phyloP scores from a whole-genome alignment of 2,329 filamentous ascomycete species.

The Paecilomyces formosus region DNA sequence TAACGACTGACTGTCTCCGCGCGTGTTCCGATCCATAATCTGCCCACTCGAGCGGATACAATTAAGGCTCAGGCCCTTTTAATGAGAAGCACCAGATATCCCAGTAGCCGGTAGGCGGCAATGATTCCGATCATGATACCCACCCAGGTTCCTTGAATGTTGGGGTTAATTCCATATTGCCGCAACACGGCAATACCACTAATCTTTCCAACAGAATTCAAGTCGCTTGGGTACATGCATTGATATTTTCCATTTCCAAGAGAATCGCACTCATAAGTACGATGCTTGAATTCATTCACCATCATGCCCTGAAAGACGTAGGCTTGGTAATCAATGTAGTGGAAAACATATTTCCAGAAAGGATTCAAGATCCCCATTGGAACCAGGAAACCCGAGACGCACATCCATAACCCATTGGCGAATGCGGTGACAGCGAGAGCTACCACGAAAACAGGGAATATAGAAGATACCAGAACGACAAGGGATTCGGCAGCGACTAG shows the following conservation, averaged over 20 bases:
- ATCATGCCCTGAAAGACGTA: conserved; percentile 92
- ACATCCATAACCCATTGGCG: conserved; percentile 86
- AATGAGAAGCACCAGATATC: conserved; percentile 29
- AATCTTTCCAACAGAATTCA: conserved; percentile 61
- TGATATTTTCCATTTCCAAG: conserved; percentile 40
- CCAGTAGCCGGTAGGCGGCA: conserved; percentile 61
- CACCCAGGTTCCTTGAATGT: conserved; percentile 61
- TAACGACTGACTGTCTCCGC: too few species aligned
- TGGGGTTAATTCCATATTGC: conserved; percentile 46
- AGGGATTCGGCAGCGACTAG: conserved; percentile 74
- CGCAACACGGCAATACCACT: conserved; percentile 62
- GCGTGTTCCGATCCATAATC: background rate
- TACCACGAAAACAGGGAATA: conserved; percentile 75
- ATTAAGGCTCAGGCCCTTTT: background rate
- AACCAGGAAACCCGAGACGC: conserved; percentile 75
- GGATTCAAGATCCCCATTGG: conserved; percentile 63
- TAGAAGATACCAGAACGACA: conserved; percentile 64
- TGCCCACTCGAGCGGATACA: too few species aligned
- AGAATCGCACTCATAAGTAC: conserved; percentile 55
- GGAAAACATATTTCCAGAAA: conserved; percentile 82
- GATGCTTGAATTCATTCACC: conserved; percentile 71
- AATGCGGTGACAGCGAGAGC: conserved; percentile 74
- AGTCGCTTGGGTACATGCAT: conserved; percentile 63
- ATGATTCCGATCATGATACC: conserved; percentile 74
- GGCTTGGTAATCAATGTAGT: conserved; percentile 80